Percentiles rank a stretch among this genome's conserved stretches.
phyloP scores from a whole-genome alignment of 768 basidiomycete genomes.

The Tylopilus rubrobrunneus region DNA sequence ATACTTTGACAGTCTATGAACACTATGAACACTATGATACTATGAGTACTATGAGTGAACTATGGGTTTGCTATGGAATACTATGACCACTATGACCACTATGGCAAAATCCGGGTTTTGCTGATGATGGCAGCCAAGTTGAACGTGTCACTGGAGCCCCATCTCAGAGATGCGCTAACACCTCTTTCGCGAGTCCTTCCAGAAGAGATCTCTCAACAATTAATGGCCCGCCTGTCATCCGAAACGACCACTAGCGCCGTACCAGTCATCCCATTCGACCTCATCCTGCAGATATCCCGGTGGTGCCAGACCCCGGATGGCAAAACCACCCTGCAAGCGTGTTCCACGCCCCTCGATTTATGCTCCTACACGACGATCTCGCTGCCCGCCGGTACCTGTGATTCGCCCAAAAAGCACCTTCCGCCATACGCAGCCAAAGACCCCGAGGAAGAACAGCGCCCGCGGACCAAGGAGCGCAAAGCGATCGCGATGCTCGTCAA shows the following conservation, averaged over 20 bases:
- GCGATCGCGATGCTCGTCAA: slow-evolving; percentile 70
- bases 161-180: slow-evolving; percentile 49
- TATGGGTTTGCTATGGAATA: too few species aligned
- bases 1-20: too few species aligned
- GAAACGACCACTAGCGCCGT: slow-evolving; percentile 8
- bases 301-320: slow-evolving; percentile 64
- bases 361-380: slow-evolving; percentile 65
- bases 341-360: slow-evolving; percentile 44
- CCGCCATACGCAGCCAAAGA: slow-evolving; percentile 45
- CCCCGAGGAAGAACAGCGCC: slow-evolving; percentile 44
- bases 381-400: slow-evolving; percentile 70
- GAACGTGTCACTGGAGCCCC: slow-evolving; percentile 65
- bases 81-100: too few species aligned
- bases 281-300: slow-evolving; percentile 56
- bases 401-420: slow-evolving; percentile 73
- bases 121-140: slow-evolving; percentile 30
- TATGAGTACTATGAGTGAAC: too few species aligned
- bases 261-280: slow-evolving; percentile 56
- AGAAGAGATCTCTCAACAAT: slow-evolving; percentile 36
- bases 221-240: slow-evolving; percentile 37
- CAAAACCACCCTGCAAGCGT: slow-evolving; percentile 33
- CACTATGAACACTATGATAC: too few species aligned
- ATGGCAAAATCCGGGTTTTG: too few species aligned
- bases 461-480: slow-evolving; percentile 52
- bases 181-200: slow-evolving; percentile 49